These are phyloP conservation scores for Aspergillus steynii DNA, from an alignment of 495 filamentous ascomycete genomes.

Conservation along the genomic window DNA sequence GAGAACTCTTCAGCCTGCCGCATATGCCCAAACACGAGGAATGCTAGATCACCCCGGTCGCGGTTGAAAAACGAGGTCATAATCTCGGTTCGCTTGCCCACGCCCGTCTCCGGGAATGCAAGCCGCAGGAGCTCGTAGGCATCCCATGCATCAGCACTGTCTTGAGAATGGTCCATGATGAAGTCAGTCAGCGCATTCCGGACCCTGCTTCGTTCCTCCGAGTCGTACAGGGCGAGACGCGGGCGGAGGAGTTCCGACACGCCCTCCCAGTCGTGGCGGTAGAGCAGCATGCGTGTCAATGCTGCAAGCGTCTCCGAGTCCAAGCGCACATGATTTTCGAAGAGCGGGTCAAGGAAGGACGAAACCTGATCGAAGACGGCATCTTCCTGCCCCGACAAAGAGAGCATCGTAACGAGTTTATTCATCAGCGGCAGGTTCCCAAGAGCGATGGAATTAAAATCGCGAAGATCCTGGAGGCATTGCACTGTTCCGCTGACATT, in stretches of 20 bases:
- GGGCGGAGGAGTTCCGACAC: conserved; percentile 74
- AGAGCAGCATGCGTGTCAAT: conserved; percentile 68
- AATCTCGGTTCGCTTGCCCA: conserved; percentile 61
- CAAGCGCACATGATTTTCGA: conserved; percentile 65
- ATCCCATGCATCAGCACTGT: conserved; percentile 70
- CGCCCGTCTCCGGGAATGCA: conserved; percentile 73
- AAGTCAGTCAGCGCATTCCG: conserved; percentile 64
- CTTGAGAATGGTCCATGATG: conserved; percentile 60
- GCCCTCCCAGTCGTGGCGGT: conserved; percentile 69
- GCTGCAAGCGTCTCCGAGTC: conserved; percentile 70
- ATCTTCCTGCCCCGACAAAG: conserved; percentile 47
- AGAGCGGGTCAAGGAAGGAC: conserved; percentile 71
- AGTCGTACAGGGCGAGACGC: conserved; percentile 61
- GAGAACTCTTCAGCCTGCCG: conserved; percentile 57
- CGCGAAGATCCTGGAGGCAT: conserved; percentile 61
- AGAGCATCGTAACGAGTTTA: conserved; percentile 74
- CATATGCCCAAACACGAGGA: conserved; percentile 87
- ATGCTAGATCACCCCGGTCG: conserved; percentile 75
- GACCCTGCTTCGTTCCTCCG: conserved; percentile 62
- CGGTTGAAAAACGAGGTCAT: conserved; percentile 85
- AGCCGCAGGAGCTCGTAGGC: conserved; percentile 74
- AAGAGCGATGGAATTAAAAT: conserved; percentile 49
- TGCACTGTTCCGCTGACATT: conserved; percentile 67
- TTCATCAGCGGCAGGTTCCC: conserved; percentile 68
- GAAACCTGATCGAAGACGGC: conserved; percentile 66